Evolutionary conservation across 208 protist genomes (phyloP).

Genomic region (Leishmania amazonensis): DNA sequence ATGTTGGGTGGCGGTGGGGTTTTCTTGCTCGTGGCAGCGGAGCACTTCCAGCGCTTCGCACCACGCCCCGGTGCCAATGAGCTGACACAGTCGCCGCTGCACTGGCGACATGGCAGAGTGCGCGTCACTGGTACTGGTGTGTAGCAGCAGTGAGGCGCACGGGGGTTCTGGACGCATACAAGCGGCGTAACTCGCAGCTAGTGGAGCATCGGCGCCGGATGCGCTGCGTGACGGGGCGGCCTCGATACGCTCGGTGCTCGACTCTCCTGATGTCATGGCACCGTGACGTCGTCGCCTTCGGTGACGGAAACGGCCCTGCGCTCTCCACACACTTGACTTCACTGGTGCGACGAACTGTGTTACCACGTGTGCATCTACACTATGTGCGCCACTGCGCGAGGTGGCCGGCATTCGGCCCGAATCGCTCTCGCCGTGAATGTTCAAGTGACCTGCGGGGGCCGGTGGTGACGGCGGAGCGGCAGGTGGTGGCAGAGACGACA

Average conservation of each 20-base stretch:
- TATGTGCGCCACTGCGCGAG: neutral
- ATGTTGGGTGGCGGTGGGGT: neutral
- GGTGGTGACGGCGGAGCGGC: neutral
- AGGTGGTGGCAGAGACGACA: neutral
- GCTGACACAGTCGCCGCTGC: constrained; percentile 1
- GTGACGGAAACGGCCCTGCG: neutral
- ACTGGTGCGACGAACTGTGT: neutral
- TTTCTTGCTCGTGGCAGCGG: neutral
- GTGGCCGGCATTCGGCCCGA: neutral
- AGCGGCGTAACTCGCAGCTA: neutral
- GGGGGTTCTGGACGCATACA: neutral
- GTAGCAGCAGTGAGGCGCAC: neutral
- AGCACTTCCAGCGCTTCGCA: constrained; percentile 5
- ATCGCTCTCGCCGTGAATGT: neutral
- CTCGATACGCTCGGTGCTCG: neutral
- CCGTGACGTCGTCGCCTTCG: neutral
- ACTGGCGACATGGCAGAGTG: constrained; percentile 1
- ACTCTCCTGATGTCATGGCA: too few relatives aligned
- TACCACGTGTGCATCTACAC: neutral
- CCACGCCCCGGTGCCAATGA: constrained; percentile 15
- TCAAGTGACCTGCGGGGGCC: neutral
- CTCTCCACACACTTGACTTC: neutral
- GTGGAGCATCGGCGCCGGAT: neutral
- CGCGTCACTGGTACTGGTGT: neutral
- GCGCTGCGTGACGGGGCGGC: neutral